These are phyloP conservation scores for Ogataea ganodermae DNA, from an alignment of 805 yeast genomes.

Conservation along the genomic window DNA sequence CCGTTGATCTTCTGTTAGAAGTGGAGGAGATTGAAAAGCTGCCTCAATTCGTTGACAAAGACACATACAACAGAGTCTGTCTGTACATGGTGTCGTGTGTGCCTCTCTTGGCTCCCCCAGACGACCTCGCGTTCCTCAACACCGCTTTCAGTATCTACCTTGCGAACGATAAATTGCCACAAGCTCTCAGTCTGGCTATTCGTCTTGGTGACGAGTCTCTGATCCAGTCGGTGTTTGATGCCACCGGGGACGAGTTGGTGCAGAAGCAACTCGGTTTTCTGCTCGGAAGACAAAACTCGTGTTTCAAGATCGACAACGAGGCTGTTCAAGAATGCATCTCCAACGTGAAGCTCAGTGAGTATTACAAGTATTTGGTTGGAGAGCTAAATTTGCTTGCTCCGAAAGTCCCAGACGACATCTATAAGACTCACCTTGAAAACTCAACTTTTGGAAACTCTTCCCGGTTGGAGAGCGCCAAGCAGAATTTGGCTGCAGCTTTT, in stretches of 20 bases:
- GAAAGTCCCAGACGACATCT: slow-evolving; percentile 91
- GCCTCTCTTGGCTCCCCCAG: slow-evolving; percentile 94
- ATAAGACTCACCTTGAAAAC: slow-evolving; percentile 86
- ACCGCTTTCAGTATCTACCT: slow-evolving; percentile 88
- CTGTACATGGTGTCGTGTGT: slow-evolving; percentile 94
- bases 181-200: slow-evolving; percentile 87
- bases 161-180: slow-evolving; percentile 76
- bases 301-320: slow-evolving; percentile 68
- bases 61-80: slow-evolving; percentile 86
- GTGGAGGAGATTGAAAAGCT: slow-evolving; percentile 83
- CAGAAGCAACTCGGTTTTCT: slow-evolving; percentile 92
- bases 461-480: slow-evolving; percentile 86
- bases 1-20: slow-evolving; percentile 89
- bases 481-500: slow-evolving; percentile 91
- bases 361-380: slow-evolving; percentile 75
- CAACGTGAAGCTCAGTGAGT: slow-evolving; percentile 75
- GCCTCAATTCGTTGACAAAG: slow-evolving; percentile 80
- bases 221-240: slow-evolving; percentile 77
- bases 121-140: slow-evolving; percentile 79
- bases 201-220: slow-evolving; percentile 80
- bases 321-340: slow-evolving; percentile 83
- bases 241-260: slow-evolving; percentile 69
- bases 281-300: slow-evolving; percentile 81
- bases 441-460: slow-evolving; percentile 53
- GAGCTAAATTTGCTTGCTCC: slow-evolving; percentile 89